phyloP scores from a whole-genome alignment of 129 eudicot genomes.

The Ambrosia trifida region DNA sequence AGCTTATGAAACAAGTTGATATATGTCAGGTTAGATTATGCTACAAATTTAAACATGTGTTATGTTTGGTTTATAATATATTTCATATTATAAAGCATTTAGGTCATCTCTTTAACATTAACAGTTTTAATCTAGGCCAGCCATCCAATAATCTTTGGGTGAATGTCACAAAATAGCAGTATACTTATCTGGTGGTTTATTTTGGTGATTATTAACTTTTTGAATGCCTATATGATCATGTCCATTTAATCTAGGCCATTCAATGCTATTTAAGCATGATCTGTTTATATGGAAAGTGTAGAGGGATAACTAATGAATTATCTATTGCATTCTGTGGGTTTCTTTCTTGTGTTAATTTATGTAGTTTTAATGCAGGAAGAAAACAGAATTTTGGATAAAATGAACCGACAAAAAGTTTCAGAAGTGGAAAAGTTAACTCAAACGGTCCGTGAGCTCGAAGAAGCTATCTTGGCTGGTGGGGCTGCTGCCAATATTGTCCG shows the following conservation, averaged over 20 bases:
- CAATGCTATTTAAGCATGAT: background rate
- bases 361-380: slow-evolving; percentile 60
- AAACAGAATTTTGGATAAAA: slow-evolving; percentile 81
- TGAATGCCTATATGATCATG: background rate
- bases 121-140: no score
- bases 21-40: slow-evolving; percentile 71
- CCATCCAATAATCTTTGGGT: background rate
- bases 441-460: slow-evolving; percentile 87
- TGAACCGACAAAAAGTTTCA: slow-evolving; percentile 87
- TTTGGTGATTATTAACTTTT: background rate
- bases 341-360: background rate
- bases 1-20: slow-evolving; percentile 73
- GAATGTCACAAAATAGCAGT: background rate
- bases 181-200: background rate
- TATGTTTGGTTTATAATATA: no score
- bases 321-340: background rate
- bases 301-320: background rate
- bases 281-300: background rate
- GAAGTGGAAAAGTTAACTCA: slow-evolving; percentile 89
- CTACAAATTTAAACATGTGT: slow-evolving; percentile 16
- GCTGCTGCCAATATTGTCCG: slow-evolving; percentile 97
- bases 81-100: no score
- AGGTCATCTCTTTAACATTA: no score
- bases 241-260: background rate
- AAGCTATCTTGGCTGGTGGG: slow-evolving; percentile 92